Evolutionary conservation across 805 yeast genomes (phyloP).

Genomic region (Saccharomyces jurei): DNA sequence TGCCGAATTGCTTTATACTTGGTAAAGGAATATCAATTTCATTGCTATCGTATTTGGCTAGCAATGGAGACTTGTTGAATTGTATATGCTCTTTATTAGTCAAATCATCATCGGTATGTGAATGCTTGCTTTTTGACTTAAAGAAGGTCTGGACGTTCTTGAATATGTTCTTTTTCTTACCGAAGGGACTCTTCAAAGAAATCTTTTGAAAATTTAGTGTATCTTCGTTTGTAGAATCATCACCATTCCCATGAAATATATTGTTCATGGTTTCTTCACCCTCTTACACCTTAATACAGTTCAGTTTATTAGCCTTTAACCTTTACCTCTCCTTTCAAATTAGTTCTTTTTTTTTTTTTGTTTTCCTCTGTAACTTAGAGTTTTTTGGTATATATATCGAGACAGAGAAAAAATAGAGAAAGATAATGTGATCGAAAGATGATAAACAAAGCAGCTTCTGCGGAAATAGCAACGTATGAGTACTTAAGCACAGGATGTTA

Average conservation of each 20-base stretch:
- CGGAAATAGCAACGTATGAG: not conserved
- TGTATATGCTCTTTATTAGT: conserved; percentile 3
- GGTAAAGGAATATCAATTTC: conserved; percentile 1
- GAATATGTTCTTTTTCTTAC: conserved; percentile 15
- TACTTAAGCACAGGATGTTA: not conserved
- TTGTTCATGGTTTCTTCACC: not conserved
- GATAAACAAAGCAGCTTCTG: no score
- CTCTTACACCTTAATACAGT: not conserved
- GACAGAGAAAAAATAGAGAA: not conserved
- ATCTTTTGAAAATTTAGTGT: conserved; percentile 4
- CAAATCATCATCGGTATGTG: not conserved
- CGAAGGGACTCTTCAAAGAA: conserved; percentile 15
- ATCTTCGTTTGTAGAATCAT: not conserved
- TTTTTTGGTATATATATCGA: not conserved
- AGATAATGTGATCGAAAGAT: not conserved
- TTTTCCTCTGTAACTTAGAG: not conserved
- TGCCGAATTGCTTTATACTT: conserved; percentile 1
- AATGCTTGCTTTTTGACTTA: conserved; percentile 9
- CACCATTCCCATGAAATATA: not conserved
- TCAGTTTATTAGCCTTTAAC: not conserved
- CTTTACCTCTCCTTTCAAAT: not conserved
- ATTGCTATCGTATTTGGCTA: conserved; percentile 8
- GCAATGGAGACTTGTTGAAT: conserved; percentile 3
- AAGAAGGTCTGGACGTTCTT: conserved; percentile 19
- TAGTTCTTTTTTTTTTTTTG: not conserved